A percentile compares a stretch with the other conserved stretches of the same genome.
These are phyloP conservation scores for Entophlyctis luteolus DNA, from an alignment of 192 early-diverging fungal species.

Conservation along the genomic window DNA sequence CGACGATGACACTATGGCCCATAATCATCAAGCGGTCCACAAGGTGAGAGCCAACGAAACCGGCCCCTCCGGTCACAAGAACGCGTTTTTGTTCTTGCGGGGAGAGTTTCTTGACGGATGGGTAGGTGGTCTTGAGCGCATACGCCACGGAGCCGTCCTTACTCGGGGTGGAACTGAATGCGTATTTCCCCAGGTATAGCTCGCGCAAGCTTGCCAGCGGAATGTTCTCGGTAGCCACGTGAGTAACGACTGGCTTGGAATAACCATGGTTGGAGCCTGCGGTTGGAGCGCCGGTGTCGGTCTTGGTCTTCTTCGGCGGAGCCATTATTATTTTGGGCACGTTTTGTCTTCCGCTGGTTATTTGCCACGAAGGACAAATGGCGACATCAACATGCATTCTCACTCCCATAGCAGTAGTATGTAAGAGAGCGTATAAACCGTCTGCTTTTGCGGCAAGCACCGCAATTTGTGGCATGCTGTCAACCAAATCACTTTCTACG, in stretches of 20 bases:
- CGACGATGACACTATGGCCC: slow-evolving; percentile 74
- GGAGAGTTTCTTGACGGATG: slow-evolving; percentile 56
- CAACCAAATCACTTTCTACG: no score
- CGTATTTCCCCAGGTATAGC: slow-evolving; percentile 25
- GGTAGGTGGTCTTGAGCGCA: slow-evolving; percentile 35
- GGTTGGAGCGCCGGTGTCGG: neutral
- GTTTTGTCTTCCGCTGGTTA: neutral
- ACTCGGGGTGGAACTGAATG: neutral
- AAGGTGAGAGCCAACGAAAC: slow-evolving; percentile 81
- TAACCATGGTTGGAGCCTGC: no score
- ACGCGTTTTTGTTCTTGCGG: slow-evolving; percentile 62
- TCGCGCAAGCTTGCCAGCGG: slow-evolving; percentile 10
- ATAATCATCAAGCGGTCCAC: slow-evolving; percentile 77
- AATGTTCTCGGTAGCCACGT: slow-evolving; percentile 15
- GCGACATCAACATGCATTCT: no score
- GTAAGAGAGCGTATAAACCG: no score
- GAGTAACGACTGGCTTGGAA: slow-evolving; percentile 8
- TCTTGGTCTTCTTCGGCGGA: neutral
- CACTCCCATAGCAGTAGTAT: no score
- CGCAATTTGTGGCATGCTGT: no score
- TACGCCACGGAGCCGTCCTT: slow-evolving; percentile 14
- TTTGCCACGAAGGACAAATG: no score
- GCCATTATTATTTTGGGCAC: neutral
- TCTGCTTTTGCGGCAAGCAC: no score
- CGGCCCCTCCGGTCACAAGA: slow-evolving; percentile 81